Evolutionary conservation across 345 rosid species (phyloP), one percentile per base, ranked within the genome.

Genomic region (Clausena lansium): DNA sequence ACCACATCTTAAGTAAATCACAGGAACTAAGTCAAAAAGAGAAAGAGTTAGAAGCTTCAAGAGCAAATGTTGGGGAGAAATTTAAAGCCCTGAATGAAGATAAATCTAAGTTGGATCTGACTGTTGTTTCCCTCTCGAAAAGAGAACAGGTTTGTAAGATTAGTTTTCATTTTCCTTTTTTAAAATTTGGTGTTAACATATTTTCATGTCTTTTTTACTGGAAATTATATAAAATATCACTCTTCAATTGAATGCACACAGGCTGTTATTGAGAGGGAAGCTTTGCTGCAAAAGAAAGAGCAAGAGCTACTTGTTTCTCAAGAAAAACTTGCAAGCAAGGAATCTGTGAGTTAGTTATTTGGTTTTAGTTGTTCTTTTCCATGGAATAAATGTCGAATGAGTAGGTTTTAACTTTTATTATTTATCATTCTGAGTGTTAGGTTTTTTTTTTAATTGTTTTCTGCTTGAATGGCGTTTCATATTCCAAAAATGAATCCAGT

Each of bases 141-240:
- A 88, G 94, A 87, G 97, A 92, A 84, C 86, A 90, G 99, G 99
- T 96, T 67, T 76, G n/a, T 74, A 15, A 0, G 57, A 72, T 79
- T 74, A 50, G 35, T 63, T 54, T 54, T 39, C 33, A 9, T 33
- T 63, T 19, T 30, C 27, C 27, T 55, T 8, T 58, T 54, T 66
- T 38, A 8, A 52, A 45, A 45, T 13, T 11, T 45, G 17, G 8
- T 30, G 30, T 35, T 35, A n/a, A 50, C 9, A 4, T 28, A 65
- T 64, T n/a, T 27, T 54, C n/a, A 1, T 77, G 19, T 58, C 64
- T 32, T 15, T 84, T 35, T 24, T 67, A 9, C 30, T 41, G 27
- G 13, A 75, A 63, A 67, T 70, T 65, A 36, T 83, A 45, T 67
- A 28, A 75, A 47, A 76, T 81, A 22, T 72, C 32, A 65, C 58